Evolutionary conservation across 176 grass and related monocot species (phyloP), one percentile per base, ranked within the genome.

Genomic region (Thalia dealbata): DNA sequence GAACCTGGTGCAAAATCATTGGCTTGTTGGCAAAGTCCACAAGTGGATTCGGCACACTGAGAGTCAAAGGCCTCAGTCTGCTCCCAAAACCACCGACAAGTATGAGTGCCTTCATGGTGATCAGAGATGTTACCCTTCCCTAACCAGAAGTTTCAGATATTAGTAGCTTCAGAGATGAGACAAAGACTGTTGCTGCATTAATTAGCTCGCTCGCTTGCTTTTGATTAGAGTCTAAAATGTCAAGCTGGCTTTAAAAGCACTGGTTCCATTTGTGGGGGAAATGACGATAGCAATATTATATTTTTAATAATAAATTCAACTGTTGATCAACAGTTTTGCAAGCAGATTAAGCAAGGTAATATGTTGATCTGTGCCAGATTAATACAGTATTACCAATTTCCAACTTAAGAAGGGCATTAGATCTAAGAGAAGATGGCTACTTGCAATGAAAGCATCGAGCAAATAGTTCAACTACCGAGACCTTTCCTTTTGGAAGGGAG

Each of bases 21-120:
- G 74, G 60, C 15, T 76, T 76, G 32, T 76, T 76, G 41, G 74
- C 74, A n/a, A 76, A 76, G 41, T 76, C 60, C 16, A 65, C 58
- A 28, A 76, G 74, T 50, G 74, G 58, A 24, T 76, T 76, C 26
- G 74, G 74, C 58, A 50, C 24, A 14, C 59, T 76, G 15, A 76
- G 42, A 10, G 60, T 76, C 42, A 76, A 76, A 7, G 74, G 74
- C 24, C 74, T 62, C 74, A 76, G 24, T 19, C 58, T 60, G 42
- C 59, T 76, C 15, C 60, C 74, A 64, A 76, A 76, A 6, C 74
- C 74, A 16, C 74, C 74, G 29, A 76, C 60, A 76, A 76, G 43
- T 41, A 76, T 51, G 7, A 76, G 74, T 29, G 59, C 60, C 74
- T 76, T 65, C 74, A 76, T 76, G 59, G 43, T 64, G 41, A 64